These are phyloP conservation scores for Ambrosia artemisiifolia DNA, from an alignment of 129 eudicot genomes.

Conservation along the genomic window DNA sequence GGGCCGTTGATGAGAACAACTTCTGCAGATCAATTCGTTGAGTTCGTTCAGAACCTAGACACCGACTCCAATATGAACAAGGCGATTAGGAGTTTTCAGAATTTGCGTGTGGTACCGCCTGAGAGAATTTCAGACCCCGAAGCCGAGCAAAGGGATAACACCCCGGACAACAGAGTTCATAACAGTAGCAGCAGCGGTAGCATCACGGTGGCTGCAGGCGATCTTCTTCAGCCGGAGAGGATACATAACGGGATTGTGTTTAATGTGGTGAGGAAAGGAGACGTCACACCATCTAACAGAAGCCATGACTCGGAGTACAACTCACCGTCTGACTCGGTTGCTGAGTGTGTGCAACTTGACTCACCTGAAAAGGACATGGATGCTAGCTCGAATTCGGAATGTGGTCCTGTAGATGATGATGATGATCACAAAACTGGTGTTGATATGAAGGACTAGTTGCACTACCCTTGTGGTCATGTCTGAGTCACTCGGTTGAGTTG, in stretches of 20 bases:
- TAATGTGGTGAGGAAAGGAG: slow-evolving; percentile 74
- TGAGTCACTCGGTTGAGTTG: slow-evolving; percentile 18
- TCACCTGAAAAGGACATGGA: slow-evolving; percentile 63
- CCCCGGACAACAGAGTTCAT: slow-evolving; percentile 8
- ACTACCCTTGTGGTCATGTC: background rate
- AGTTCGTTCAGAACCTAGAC: slow-evolving; percentile 69
- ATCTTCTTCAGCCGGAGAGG: slow-evolving; percentile 76
- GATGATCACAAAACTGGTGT: slow-evolving; percentile 7
- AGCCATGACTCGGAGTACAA: slow-evolving; percentile 59
- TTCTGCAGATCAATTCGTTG: slow-evolving; percentile 66
- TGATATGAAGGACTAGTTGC: background rate
- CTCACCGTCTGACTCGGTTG: slow-evolving; percentile 44
- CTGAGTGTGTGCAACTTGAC: slow-evolving; percentile 78
- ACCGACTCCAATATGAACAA: slow-evolving; percentile 44
- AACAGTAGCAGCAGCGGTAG: slow-evolving; percentile 40
- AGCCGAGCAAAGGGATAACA: slow-evolving; percentile 30
- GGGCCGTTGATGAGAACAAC: slow-evolving; percentile 96
- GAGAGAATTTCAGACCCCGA: slow-evolving; percentile 57
- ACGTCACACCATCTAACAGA: slow-evolving; percentile 53
- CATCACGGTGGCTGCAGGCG: slow-evolving; percentile 78
- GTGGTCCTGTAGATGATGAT: slow-evolving; percentile 18
- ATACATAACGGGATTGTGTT: slow-evolving; percentile 69
- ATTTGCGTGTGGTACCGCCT: slow-evolving; percentile 48
- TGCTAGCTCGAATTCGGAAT: slow-evolving; percentile 60
- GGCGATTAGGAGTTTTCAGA: slow-evolving; percentile 36